phyloP scores from a whole-genome alignment of 176 grass and related monocot species.

The Hordeum marinum region DNA sequence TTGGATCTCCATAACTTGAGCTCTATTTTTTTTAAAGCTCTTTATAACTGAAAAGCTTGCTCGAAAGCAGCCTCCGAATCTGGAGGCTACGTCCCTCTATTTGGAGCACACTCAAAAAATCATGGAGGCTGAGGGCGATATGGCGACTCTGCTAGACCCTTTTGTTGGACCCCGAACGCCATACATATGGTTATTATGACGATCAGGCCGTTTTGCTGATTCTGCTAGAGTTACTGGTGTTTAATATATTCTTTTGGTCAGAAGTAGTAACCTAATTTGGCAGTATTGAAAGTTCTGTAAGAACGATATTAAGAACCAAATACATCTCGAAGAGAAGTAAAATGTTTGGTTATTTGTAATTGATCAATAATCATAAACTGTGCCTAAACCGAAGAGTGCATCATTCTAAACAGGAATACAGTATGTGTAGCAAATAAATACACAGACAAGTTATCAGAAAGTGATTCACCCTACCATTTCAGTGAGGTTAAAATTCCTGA shows the following conservation, averaged over 20 bases:
- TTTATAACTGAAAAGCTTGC: neutral
- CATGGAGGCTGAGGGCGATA: neutral
- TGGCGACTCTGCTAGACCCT: too few species aligned
- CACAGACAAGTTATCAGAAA: neutral
- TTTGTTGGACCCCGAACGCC: too few species aligned
- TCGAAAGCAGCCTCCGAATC: too few species aligned
- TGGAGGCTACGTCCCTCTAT: too few species aligned
- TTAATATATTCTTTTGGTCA: neutral
- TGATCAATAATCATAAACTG: neutral
- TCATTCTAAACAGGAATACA: neutral
- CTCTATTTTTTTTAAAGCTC: too few species aligned
- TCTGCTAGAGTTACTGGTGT: neutral
- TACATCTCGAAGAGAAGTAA: neutral
- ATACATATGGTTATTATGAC: too few species aligned
- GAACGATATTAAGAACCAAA: constrained; percentile 9
- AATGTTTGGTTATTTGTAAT: constrained; percentile 9
- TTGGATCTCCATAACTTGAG: neutral
- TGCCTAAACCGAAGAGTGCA: neutral
- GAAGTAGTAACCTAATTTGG: neutral
- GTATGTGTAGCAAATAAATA: constrained; percentile 17
- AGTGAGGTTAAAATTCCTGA: neutral
- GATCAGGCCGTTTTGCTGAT: neutral
- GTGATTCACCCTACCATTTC: neutral
- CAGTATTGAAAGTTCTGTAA: neutral
- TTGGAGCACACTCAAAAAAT: neutral